phyloP scores from a whole-genome alignment of 257 asterid species.

The Salvia hispanica region DNA sequence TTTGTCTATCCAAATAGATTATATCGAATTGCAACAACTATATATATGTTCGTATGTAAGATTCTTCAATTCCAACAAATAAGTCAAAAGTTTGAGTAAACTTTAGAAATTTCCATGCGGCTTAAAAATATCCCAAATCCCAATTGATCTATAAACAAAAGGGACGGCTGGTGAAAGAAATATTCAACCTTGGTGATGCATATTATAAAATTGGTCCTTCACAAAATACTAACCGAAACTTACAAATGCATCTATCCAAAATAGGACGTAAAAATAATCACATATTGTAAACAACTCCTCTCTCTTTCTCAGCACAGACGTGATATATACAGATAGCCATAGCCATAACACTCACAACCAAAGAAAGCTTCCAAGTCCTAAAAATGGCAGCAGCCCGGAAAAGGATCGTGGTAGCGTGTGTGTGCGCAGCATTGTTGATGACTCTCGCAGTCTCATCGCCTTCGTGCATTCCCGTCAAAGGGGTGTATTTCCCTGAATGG shows the following conservation, averaged over 20 bases:
- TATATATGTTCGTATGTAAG: no score
- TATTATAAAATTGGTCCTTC: neutral
- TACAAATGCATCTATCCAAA: constrained; percentile 28
- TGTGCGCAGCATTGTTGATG: constrained; percentile 26
- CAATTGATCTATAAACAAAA: neutral
- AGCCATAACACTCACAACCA: neutral
- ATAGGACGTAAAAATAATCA: constrained; percentile 13
- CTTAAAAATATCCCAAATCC: no score
- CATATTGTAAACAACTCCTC: neutral
- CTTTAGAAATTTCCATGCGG: no score
- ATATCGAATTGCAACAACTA: no score
- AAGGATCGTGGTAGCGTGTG: constrained; percentile 7
- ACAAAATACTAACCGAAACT: constrained; percentile 10
- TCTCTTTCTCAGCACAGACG: neutral
- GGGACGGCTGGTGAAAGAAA: constrained; percentile 30
- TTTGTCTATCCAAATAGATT: no score
- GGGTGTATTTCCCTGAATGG: constrained; percentile 73
- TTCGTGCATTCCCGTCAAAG: constrained; percentile 43
- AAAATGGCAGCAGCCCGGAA: constrained; percentile 36
- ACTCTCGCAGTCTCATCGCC: constrained; percentile 21
- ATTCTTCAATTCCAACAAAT: no score
- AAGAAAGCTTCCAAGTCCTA: no score
- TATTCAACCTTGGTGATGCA: constrained; percentile 10
- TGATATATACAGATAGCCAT: neutral
- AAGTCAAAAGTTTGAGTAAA: no score